Conservation (phyloP, 306 rosid genomes). For the Mucuna pruriens region DNA sequence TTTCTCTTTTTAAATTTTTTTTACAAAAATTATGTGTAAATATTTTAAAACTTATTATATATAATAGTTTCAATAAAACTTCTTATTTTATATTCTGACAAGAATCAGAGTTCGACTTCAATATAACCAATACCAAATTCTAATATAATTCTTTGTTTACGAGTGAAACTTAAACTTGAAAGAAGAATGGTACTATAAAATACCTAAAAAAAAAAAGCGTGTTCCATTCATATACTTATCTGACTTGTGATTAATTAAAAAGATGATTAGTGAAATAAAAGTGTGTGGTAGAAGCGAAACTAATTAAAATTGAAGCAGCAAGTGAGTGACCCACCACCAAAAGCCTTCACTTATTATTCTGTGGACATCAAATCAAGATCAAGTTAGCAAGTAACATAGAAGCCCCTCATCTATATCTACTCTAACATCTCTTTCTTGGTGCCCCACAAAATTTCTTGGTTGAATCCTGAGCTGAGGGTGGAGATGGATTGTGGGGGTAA, state of each 20-base stretch:
- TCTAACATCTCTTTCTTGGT: background rate
- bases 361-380: conserved; percentile 31
- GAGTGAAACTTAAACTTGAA: background rate
- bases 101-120: background rate
- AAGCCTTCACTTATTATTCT: conserved; percentile 42
- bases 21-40: too few species aligned
- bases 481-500: conserved; percentile 43
- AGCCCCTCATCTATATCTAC: conserved; percentile 26
- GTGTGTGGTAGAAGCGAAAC: background rate
- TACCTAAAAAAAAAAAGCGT: too few species aligned
- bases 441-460: conserved; percentile 43
- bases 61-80: too few species aligned
- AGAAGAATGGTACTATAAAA: too few species aligned
- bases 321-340: conserved; percentile 69
- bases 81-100: too few species aligned
- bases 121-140: background rate
- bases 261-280: conserved; percentile 15
- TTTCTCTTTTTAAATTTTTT: too few species aligned
- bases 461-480: conserved; percentile 21
- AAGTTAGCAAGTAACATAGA: conserved; percentile 31
- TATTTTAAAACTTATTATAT: too few species aligned
- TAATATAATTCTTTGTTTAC: background rate
- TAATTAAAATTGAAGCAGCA: background rate
- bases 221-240: too few species aligned
- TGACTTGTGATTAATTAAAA: too few species aligned